A percentile compares a stretch with the other conserved stretches of the same genome.
Conservation (phyloP, 805 yeast species). For the Kuraishia ogatae region DNA sequence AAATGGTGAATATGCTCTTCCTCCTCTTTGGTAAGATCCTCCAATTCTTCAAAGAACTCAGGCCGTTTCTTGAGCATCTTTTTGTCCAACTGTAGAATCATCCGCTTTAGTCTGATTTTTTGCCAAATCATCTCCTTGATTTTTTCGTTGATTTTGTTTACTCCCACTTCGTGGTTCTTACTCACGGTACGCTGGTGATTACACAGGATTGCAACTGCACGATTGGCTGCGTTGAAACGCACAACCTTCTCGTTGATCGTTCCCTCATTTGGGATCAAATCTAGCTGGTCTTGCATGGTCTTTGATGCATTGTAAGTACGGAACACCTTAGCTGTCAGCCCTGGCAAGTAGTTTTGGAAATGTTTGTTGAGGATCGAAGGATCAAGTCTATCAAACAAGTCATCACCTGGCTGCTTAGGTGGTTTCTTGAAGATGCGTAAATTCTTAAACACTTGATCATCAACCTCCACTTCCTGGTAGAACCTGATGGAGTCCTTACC, state of each 20-base stretch:
- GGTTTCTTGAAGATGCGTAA: constrained; percentile 77
- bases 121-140: constrained; percentile 82
- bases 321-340: constrained; percentile 92
- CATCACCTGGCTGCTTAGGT: constrained; percentile 90
- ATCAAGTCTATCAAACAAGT: constrained; percentile 82
- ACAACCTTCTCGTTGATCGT: constrained; percentile 82
- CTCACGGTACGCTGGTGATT: constrained; percentile 93
- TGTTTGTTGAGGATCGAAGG: constrained; percentile 79
- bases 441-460: constrained; percentile 85
- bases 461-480: constrained; percentile 89
- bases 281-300: constrained; percentile 94
- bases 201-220: constrained; percentile 93
- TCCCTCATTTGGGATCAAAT: constrained; percentile 77
- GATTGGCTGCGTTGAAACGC: constrained; percentile 86
- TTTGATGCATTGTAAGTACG: constrained; percentile 96
- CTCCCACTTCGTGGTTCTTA: constrained; percentile 74
- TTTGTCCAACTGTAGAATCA: constrained; percentile 61
- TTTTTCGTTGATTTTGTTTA: constrained; percentile 69
- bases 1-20: constrained; percentile 46
- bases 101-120: constrained; percentile 62
- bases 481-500: constrained; percentile 94
- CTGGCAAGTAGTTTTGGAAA: constrained; percentile 84
- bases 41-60: constrained; percentile 58
- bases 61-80: constrained; percentile 37
- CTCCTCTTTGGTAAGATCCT: constrained; percentile 58